A percentile compares a stretch with the other conserved stretches of the same genome.
These are phyloP conservation scores for Suillus americanus DNA, from an alignment of 768 basidiomycete genomes.

Conservation along the genomic window DNA sequence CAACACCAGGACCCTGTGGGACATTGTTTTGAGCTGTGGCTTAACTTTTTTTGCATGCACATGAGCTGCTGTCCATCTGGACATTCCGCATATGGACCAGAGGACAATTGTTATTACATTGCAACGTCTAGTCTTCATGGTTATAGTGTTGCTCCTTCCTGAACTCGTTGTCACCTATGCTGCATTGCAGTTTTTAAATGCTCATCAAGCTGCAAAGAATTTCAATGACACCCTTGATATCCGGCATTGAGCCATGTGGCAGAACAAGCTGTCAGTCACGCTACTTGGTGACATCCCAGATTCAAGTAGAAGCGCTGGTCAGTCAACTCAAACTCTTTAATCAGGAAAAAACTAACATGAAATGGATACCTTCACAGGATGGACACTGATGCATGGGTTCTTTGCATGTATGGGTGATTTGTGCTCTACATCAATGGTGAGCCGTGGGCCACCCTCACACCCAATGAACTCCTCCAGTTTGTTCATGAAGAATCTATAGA, in stretches of 20 bases:
- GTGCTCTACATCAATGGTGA: too few relatives aligned
- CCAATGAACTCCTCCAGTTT: too few relatives aligned
- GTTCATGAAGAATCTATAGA: too few relatives aligned
- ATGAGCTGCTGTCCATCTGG: conserved; percentile 31
- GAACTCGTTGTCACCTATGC: not conserved
- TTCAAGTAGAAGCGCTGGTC: too few relatives aligned
- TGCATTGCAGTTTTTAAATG: conserved; percentile 21
- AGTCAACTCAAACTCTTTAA: not conserved
- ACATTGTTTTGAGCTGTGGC: conserved; percentile 28
- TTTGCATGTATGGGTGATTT: too few relatives aligned
- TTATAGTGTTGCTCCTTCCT: conserved; percentile 12
- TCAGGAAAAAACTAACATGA: not conserved
- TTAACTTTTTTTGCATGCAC: conserved; percentile 29
- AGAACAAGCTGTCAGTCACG: too few relatives aligned
- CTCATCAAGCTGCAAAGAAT: not conserved
- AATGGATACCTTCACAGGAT: not conserved
- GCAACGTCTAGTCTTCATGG: conserved; percentile 17
- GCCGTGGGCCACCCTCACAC: too few relatives aligned
- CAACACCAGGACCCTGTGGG: conserved; percentile 12
- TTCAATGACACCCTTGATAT: conserved; percentile 1
- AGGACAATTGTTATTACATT: not conserved
- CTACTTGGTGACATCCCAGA: too few relatives aligned
- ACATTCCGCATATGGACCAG: conserved; percentile 23
- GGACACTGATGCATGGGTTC: too few relatives aligned
- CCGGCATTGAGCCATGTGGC: too few relatives aligned